These are phyloP conservation scores for Lophiostoma macrostomum DNA, from an alignment of 495 filamentous ascomycete genomes.

Conservation along the genomic window DNA sequence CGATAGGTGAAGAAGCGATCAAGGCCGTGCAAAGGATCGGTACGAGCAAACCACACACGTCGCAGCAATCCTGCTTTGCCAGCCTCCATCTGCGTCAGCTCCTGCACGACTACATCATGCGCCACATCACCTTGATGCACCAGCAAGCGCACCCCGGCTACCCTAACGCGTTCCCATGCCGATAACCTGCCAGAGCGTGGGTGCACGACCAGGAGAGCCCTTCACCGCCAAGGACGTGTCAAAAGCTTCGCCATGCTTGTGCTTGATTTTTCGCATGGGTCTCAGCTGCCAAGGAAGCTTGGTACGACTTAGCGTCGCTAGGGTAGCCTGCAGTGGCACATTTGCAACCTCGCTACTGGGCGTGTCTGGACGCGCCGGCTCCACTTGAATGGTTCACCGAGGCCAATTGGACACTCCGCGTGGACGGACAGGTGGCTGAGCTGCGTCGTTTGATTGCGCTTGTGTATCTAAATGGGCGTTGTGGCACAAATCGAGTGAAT, in stretches of 20 bases:
- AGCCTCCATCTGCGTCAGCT: too few species aligned
- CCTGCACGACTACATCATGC: slow-evolving; percentile 4
- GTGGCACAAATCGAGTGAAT: too few species aligned
- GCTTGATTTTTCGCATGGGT: slow-evolving; percentile 17
- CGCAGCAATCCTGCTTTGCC: too few species aligned
- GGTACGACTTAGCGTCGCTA: slow-evolving; percentile 14
- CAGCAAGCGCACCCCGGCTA: too few species aligned
- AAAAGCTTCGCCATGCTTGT: slow-evolving; percentile 18
- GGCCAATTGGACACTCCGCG: too few species aligned
- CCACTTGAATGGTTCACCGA: not conserved
- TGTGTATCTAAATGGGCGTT: too few species aligned
- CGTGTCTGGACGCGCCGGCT: not conserved
- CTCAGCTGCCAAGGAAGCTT: slow-evolving; percentile 22
- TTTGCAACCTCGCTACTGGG: not conserved
- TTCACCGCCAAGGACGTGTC: slow-evolving; percentile 16
- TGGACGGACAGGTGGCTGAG: too few species aligned
- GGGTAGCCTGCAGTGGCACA: not conserved
- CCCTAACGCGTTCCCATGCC: not conserved
- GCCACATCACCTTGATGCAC: not conserved
- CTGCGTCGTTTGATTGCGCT: too few species aligned
- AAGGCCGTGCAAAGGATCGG: too few species aligned
- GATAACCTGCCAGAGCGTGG: not conserved
- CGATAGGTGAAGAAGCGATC: too few species aligned
- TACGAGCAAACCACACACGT: too few species aligned
- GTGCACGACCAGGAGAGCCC: not conserved